A percentile compares a stretch with the other conserved stretches of the same genome.
These are phyloP conservation scores for Chlorociboria aeruginascens DNA, from an alignment of 495 filamentous ascomycete species.

Conservation along the genomic window DNA sequence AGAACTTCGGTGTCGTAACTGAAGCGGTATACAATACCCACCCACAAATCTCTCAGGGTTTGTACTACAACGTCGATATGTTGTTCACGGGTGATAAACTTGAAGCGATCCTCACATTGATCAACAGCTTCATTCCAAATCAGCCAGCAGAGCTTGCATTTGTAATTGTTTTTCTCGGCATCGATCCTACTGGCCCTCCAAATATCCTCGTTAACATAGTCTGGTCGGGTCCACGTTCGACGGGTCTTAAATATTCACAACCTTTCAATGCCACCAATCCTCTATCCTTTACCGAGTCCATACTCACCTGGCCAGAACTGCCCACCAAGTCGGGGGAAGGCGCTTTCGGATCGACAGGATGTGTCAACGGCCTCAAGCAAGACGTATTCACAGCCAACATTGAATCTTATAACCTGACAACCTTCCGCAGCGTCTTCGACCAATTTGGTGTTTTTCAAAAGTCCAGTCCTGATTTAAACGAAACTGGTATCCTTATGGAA, in stretches of 20 bases:
- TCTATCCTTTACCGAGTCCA: not conserved
- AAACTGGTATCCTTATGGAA: not conserved
- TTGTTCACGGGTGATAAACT: not conserved
- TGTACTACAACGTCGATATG: not conserved
- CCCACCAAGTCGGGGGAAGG: not conserved
- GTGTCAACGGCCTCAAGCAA: not conserved
- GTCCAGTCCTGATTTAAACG: not conserved
- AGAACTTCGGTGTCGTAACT: not conserved
- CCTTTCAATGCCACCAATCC: not conserved
- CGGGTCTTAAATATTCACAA: not conserved
- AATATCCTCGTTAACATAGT: not conserved
- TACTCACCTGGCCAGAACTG: not conserved
- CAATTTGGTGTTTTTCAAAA: not conserved
- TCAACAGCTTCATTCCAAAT: not conserved
- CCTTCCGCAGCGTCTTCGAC: not conserved
- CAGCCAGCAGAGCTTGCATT: not conserved
- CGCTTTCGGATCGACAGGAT: not conserved
- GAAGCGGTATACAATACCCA: not conserved
- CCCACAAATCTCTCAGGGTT: not conserved
- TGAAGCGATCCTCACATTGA: not conserved
- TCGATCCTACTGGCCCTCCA: not conserved
- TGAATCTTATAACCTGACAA: not conserved
- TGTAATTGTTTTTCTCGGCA: not conserved
- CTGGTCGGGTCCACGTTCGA: not conserved
- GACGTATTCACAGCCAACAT: not conserved